A percentile compares a stretch with the other conserved stretches of the same genome.
These are phyloP conservation scores for Plasmodium berghei DNA, from an alignment of 169 alveolate genomes.

Conservation along the genomic window DNA sequence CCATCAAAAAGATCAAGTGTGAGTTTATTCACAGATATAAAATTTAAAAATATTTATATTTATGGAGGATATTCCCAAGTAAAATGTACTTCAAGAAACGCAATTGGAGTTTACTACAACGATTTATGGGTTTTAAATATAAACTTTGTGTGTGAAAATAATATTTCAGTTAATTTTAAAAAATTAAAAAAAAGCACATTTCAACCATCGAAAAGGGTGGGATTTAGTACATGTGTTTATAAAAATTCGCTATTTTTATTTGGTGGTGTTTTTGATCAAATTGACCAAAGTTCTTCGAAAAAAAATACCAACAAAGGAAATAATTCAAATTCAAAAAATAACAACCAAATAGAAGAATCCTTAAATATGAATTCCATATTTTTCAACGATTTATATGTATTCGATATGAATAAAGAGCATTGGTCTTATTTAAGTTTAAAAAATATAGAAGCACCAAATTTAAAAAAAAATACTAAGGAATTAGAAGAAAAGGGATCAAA, in stretches of 20 bases:
- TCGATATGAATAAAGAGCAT: constrained; percentile 81
- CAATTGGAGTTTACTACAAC: constrained; percentile 85
- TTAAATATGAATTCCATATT: constrained; percentile 82
- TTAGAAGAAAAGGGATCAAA: constrained; percentile 19
- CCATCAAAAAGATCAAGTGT: constrained; percentile 67
- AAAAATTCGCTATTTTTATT: constrained; percentile 84
- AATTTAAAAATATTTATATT: constrained; percentile 83
- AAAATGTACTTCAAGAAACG: constrained; percentile 86
- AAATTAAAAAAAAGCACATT: constrained; percentile 78
- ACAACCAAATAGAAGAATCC: constrained; percentile 79
- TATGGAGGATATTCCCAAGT: constrained; percentile 93
- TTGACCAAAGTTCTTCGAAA: constrained; percentile 81
- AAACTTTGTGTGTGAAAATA: constrained; percentile 80
- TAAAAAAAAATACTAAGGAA: constrained; percentile 25
- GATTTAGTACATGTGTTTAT: constrained; percentile 84
- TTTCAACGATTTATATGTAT: constrained; percentile 85
- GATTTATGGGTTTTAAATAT: constrained; percentile 91
- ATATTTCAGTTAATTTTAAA: constrained; percentile 78
- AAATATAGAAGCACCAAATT: constrained; percentile 10
- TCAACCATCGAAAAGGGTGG: constrained; percentile 83
- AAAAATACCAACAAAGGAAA: constrained; percentile 34
- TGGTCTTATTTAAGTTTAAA: constrained; percentile 56
- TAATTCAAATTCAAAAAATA: constrained; percentile 30
- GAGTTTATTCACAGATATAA: constrained; percentile 39
- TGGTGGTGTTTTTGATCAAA: constrained; percentile 93